Evolutionary conservation across 1,284 basidiomycete genomes (phyloP).

Genomic region (Cutaneotrichosporon mucoides): DNA sequence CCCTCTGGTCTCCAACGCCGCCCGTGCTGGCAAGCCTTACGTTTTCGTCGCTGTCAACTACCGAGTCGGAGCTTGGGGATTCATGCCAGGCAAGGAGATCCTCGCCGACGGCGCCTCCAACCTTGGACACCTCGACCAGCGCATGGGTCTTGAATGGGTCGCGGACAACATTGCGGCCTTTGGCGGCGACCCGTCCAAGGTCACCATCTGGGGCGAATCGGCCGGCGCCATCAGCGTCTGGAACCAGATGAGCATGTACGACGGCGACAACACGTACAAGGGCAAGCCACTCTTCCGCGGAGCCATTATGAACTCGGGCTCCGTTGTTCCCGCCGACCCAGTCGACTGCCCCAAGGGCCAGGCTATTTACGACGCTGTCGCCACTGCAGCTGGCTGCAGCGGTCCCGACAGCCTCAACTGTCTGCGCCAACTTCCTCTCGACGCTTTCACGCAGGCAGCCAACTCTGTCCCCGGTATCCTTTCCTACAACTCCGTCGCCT

Average conservation of each 20-base stretch:
- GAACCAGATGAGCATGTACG: conserved; percentile 57
- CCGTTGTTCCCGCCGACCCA: conserved; percentile 42
- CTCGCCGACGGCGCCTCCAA: conserved; percentile 54
- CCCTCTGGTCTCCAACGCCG: conserved; percentile 7
- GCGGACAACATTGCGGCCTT: conserved; percentile 39
- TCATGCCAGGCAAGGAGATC: conserved; percentile 54
- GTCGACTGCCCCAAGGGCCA: conserved; percentile 18
- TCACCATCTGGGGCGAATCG: conserved; percentile 58
- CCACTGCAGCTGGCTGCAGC: conserved; percentile 12
- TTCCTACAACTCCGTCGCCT: conserved; percentile 19
- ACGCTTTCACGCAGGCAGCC: conserved; percentile 9
- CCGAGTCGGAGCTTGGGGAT: conserved; percentile 48
- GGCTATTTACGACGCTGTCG: conserved; percentile 15
- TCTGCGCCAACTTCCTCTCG: conserved; percentile 53
- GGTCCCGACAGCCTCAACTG: conserved; percentile 54
- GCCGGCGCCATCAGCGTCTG: conserved; percentile 50
- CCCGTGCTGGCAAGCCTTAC: conserved; percentile 46
- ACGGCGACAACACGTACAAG: conserved; percentile 45
- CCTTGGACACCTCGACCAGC: conserved; percentile 51
- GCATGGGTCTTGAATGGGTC: conserved; percentile 41
- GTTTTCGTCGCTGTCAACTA: conserved; percentile 61
- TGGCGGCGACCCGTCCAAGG: conserved; percentile 41
- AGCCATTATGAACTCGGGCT: conserved; percentile 43
- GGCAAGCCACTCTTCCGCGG: conserved; percentile 51
- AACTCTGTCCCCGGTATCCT: conserved; percentile 15